Evolutionary conservation across 306 rosid species (phyloP), one percentile per base, ranked within the genome.

Genomic region (Quercus mongolica): DNA sequence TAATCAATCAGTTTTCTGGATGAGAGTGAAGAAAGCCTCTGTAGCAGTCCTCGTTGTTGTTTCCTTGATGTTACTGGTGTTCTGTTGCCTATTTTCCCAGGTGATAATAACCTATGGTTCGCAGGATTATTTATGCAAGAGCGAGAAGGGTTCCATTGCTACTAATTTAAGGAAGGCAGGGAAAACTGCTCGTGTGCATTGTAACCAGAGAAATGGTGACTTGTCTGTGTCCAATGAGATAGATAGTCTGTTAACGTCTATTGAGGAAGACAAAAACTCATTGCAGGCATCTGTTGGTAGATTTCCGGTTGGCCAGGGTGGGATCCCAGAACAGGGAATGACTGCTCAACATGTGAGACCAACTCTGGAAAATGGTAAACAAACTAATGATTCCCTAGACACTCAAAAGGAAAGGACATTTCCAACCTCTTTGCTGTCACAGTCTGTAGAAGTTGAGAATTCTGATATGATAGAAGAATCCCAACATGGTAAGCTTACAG

Each of bases 1-100:
- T 80, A 90, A 86, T 86, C 88, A 81, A 86, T 89, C 92, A 54
- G 75, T 92, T 81, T 79, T 90, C 73, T 95, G 93, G 96, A 83
- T 70, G 81, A 86, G 86, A 70, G 51, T 87, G 82, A 95, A 84
- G 83, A 92, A 85, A 81, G 82, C 80, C 84, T 70, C 89, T 46
- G 68, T 83, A 5, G 92, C 85, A 38, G 83, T 89, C 58, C 74
- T 92, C 21, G 74, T 88, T 35, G 74, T 81, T 20, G 85, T 85
- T 26, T 80, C 81, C 73, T 74, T 92, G 64, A 51, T 86, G 73
- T 69, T 80, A 79, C 71, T 90, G 54, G 78, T 89, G 18, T 69
- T 91, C 69, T 89, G 92, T 82, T 85, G 77, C 79, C 35, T 83
- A 62, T 86, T 78, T 55, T 89, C 92, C 9, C 87, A 86, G 79